A percentile compares a stretch with the other conserved stretches of the same genome.
These are phyloP conservation scores for Kwoniella europaea DNA, from an alignment of 768 basidiomycete species.

Conservation along the genomic window DNA sequence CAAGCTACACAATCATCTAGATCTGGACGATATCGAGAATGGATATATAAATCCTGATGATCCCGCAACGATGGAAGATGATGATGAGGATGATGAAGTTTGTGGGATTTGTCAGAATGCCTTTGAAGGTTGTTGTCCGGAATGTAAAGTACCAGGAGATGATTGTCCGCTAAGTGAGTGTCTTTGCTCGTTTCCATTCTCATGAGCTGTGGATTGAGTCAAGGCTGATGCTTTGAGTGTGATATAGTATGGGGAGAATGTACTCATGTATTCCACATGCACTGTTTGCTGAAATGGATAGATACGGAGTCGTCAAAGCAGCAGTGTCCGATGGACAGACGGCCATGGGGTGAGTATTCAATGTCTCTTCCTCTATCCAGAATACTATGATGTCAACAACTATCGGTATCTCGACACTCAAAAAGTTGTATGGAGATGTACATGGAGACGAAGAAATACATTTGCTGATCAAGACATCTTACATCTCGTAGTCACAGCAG, in stretches of 20 bases:
- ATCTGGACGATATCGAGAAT: conserved; percentile 20
- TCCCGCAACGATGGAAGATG: conserved; percentile 30
- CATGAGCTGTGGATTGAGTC: not conserved
- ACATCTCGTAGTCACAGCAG: conserved; percentile 49
- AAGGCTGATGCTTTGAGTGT: not conserved
- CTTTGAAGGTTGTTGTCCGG: conserved; percentile 92
- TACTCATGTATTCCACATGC: conserved; percentile 97
- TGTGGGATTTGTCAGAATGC: conserved; percentile 52
- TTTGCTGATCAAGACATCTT: no score
- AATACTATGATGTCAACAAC: no score
- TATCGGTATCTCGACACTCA: no score
- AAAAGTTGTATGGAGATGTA: no score
- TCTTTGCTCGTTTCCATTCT: not conserved
- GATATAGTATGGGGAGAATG: conserved; percentile 95
- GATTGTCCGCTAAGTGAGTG: conserved; percentile 85
- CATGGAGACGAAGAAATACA: no score
- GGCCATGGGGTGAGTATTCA: conserved; percentile 93
- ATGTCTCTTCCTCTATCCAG: no score
- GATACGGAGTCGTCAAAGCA: conserved; percentile 85
- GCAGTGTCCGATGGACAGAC: conserved; percentile 97
- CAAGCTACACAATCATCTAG: conserved; percentile 41
- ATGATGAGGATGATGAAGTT: conserved; percentile 52
- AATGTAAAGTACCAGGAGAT: conserved; percentile 95
- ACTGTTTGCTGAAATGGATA: conserved; percentile 96
- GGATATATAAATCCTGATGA: conserved; percentile 20